Percentiles rank a stretch among this genome's conserved stretches.
Conservation (phyloP, 768 basidiomycete species). For the Lyophyllum atratum region DNA sequence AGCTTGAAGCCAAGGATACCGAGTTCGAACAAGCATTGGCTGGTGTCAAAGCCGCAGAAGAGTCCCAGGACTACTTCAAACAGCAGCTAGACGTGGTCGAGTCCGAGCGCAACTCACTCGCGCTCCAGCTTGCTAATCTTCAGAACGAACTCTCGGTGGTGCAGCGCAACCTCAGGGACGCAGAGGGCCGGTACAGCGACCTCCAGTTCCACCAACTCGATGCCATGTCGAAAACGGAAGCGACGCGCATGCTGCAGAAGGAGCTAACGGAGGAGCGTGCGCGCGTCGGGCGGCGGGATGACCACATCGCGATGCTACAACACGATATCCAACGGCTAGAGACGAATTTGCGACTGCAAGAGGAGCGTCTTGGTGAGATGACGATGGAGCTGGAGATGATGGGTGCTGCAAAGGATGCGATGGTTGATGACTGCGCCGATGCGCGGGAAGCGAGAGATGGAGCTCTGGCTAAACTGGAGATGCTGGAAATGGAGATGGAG, state of each 20-base stretch:
- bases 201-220: slow-evolving; percentile 71
- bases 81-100: slow-evolving; percentile 57
- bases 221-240: slow-evolving; percentile 58
- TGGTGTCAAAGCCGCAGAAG: slow-evolving; percentile 26
- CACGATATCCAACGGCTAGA: slow-evolving; percentile 79
- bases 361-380: slow-evolving; percentile 74
- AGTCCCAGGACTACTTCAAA: slow-evolving; percentile 40
- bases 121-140: slow-evolving; percentile 66
- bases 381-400: slow-evolving; percentile 67
- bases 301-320: slow-evolving; percentile 77
- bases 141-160: slow-evolving; percentile 54
- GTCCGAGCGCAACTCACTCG: slow-evolving; percentile 65
- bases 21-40: slow-evolving; percentile 33
- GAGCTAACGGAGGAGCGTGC: slow-evolving; percentile 72
- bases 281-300: slow-evolving; percentile 64
- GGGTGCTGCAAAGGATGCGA: slow-evolving; percentile 68
- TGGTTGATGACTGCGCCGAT: slow-evolving; percentile 84
- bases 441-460: slow-evolving; percentile 74
- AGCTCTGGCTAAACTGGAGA: slow-evolving; percentile 56
- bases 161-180: slow-evolving; percentile 54
- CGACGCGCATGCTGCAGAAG: slow-evolving; percentile 52
- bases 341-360: slow-evolving; percentile 71
- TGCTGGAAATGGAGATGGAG: slow-evolving; percentile 62
- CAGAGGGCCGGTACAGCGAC: slow-evolving; percentile 60
- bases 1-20: slow-evolving; percentile 33